Conservation (phyloP, 129 eudicot genomes). For the Centella asiatica region DNA sequence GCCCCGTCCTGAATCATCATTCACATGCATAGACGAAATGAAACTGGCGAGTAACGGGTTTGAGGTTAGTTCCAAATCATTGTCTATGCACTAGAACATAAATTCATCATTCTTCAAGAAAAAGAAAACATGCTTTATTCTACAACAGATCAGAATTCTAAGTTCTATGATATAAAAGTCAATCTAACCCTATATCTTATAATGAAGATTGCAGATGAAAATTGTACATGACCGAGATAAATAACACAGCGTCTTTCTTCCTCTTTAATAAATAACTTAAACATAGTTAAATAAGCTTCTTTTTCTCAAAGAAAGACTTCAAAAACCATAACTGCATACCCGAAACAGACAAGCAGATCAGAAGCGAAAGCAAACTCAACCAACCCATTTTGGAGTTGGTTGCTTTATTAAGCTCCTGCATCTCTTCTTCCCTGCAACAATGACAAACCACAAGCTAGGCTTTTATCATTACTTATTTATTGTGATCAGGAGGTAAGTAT, state of each 20-base stretch:
- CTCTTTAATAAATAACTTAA: too few relatives aligned
- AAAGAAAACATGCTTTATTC: neutral
- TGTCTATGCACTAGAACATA: neutral
- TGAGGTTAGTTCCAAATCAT: neutral
- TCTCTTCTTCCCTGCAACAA: constrained; percentile 84
- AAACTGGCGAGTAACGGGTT: neutral
- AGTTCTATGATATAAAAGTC: neutral
- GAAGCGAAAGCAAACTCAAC: constrained; percentile 66
- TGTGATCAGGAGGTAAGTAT: too few relatives aligned
- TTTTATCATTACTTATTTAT: too few relatives aligned
- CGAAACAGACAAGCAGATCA: constrained; percentile 68
- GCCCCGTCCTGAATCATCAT: too few relatives aligned
- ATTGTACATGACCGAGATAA: neutral
- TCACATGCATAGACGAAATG: too few relatives aligned
- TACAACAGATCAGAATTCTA: neutral
- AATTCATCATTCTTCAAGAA: neutral
- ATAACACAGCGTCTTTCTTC: neutral
- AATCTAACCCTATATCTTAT: too few relatives aligned
- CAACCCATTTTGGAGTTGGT: constrained; percentile 80
- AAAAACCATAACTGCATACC: constrained; percentile 85
- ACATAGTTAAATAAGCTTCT: constrained; percentile 63
- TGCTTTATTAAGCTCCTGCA: constrained; percentile 64
- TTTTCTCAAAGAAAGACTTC: constrained; percentile 88
- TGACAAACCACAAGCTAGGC: neutral
- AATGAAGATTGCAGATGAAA: neutral